These are phyloP conservation scores for Pyrenophora graminea DNA, from an alignment of 2,329 filamentous ascomycete genomes.

Conservation along the genomic window DNA sequence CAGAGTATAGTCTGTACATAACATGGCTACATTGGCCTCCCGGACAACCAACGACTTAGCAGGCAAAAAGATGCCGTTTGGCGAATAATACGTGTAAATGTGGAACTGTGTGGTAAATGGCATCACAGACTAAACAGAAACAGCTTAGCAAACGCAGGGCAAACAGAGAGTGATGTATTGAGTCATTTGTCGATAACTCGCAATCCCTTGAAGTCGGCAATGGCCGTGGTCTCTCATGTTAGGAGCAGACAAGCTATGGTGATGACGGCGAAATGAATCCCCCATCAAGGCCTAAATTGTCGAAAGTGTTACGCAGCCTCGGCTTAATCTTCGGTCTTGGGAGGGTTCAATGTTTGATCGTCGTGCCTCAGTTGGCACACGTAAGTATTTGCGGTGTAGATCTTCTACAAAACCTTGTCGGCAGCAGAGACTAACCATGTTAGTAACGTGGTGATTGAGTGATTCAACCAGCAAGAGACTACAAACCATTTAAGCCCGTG, in stretches of 20 bases:
- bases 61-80: too few relatives aligned
- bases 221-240: background rate
- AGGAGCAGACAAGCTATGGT: background rate
- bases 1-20: too few relatives aligned
- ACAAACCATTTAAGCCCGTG: conserved; percentile 75
- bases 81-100: too few relatives aligned
- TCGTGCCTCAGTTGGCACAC: background rate
- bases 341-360: background rate
- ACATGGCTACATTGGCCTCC: too few relatives aligned
- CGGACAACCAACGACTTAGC: too few relatives aligned
- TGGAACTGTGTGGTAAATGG: background rate
- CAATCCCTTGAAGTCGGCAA: background rate
- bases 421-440: conserved; percentile 36
- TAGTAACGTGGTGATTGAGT: background rate
- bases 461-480: background rate
- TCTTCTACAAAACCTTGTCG: conserved; percentile 35
- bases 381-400: background rate
- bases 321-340: background rate
- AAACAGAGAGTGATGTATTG: conserved; percentile 2
- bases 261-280: background rate
- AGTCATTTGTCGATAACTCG: background rate
- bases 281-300: too few relatives aligned
- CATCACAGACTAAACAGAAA: background rate
- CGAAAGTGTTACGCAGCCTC: too few relatives aligned
- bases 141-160: background rate